phyloP scores from a whole-genome alignment of 345 rosid genomes.

The Corchorus olitorius region DNA sequence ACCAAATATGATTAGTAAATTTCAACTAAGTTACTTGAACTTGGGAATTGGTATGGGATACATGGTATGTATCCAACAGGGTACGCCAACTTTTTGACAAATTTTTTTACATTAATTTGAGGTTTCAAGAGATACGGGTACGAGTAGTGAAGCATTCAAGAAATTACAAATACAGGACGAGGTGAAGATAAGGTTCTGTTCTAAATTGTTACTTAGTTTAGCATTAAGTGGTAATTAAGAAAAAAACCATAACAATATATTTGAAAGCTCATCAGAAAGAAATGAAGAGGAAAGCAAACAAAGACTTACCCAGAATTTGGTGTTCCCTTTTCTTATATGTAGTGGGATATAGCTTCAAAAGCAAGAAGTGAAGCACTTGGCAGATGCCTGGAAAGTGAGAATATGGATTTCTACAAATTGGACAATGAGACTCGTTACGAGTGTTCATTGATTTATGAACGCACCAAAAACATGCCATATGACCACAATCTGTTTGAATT shows the following conservation, averaged over 20 bases:
- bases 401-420: constrained; percentile 70
- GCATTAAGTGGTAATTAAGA: neutral
- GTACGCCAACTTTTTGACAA: too few species aligned
- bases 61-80: too few species aligned
- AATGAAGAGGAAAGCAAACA: neutral
- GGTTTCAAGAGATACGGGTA: neutral
- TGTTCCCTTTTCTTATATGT: constrained; percentile 56
- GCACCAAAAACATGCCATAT: constrained; percentile 93
- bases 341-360: constrained; percentile 65
- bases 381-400: constrained; percentile 71
- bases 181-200: neutral
- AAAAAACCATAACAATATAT: neutral
- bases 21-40: too few species aligned
- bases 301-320: constrained; percentile 50
- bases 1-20: neutral
- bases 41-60: too few species aligned
- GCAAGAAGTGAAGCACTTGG: constrained; percentile 60
- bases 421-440: constrained; percentile 48
- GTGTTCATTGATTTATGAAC: constrained; percentile 63
- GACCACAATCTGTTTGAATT: constrained; percentile 72
- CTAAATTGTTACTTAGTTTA: neutral
- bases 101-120: too few species aligned
- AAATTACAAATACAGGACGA: neutral
- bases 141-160: neutral
- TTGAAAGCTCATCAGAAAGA: neutral